Percentiles rank a stretch among this genome's conserved stretches.
Conservation (phyloP, 345 rosid genomes). For the Noccaea caerulescens region DNA sequence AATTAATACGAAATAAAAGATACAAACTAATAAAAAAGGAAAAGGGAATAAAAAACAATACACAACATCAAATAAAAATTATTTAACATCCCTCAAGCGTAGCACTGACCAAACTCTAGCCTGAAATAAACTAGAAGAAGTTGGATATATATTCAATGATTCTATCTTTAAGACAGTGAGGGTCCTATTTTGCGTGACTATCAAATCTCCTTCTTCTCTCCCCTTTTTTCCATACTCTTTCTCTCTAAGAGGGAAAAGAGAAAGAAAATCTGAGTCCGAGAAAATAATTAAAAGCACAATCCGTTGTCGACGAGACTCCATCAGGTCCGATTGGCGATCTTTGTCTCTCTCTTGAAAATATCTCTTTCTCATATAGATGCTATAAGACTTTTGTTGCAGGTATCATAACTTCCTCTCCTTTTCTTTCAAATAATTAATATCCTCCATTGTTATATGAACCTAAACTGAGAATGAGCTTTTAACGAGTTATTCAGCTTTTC, state of each 20-base stretch:
- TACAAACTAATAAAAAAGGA: no score
- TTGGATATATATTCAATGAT: conserved; percentile 30
- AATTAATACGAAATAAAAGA: no score
- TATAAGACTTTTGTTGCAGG: conserved; percentile 49
- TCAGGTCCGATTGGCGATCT: conserved; percentile 45
- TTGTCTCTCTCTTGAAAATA: conserved; percentile 32
- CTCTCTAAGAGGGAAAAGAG: conserved; percentile 29
- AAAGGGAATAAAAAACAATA: not conserved
- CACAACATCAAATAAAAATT: not conserved
- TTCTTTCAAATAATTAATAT: not conserved
- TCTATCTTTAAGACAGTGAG: conserved; percentile 45
- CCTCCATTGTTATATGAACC: not conserved
- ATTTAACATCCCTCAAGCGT: no score
- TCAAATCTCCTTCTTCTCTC: conserved; percentile 71
- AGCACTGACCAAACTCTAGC: not conserved
- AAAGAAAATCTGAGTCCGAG: conserved; percentile 26
- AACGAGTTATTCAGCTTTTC: not conserved
- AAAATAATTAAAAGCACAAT: conserved; percentile 3
- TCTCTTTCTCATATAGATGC: conserved; percentile 34
- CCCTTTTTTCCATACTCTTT: conserved; percentile 26
- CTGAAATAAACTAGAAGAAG: conserved; percentile 33
- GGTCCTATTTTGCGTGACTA: conserved; percentile 61
- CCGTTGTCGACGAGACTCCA: conserved; percentile 43
- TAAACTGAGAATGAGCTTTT: not conserved
- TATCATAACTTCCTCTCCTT: conserved; percentile 10